Percentiles rank a stretch among this genome's conserved stretches.
Conservation (phyloP, 2,329 filamentous ascomycete species). For the Pseudocercospora vitis region DNA sequence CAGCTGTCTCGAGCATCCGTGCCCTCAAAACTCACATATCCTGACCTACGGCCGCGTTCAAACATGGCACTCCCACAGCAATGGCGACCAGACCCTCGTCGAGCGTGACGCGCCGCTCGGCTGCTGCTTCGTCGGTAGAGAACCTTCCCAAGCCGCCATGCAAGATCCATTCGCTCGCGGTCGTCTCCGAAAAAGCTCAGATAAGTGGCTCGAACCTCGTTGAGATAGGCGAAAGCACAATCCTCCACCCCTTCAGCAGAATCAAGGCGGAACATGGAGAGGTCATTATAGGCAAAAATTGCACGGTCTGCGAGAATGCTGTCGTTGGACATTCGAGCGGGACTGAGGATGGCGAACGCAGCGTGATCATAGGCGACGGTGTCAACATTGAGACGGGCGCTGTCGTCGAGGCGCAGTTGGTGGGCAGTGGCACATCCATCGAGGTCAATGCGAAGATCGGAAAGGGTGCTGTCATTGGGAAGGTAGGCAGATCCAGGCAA, state of each 20-base stretch:
- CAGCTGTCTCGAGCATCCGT: background rate
- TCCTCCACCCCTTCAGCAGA: conserved; percentile 80
- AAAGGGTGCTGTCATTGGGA: conserved; percentile 47
- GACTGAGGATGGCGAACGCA: conserved; percentile 29
- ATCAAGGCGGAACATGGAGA: conserved; percentile 45
- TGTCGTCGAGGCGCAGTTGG: conserved; percentile 38
- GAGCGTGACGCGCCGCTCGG: conserved; percentile 9
- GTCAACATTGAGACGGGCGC: conserved; percentile 48
- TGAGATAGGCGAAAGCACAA: conserved; percentile 70
- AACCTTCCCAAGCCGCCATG: conserved; percentile 36
- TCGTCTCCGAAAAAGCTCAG: conserved; percentile 50
- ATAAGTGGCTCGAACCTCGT: conserved; percentile 74
- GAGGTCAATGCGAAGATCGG: conserved; percentile 36
- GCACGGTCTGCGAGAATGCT: conserved; percentile 72
- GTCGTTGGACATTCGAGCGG: conserved; percentile 36
- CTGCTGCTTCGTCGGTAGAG: conserved; percentile 15
- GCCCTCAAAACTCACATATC: background rate
- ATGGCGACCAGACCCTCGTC: conserved; percentile 24
- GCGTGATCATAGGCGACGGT: conserved; percentile 43
- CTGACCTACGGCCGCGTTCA: background rate
- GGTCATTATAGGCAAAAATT: conserved; percentile 51
- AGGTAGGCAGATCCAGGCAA: conserved; percentile 35
- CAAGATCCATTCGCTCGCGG: conserved; percentile 48
- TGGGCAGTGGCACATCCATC: conserved; percentile 36
- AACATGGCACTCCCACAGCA: conserved; percentile 2